Evolutionary conservation across 108 stramenopile species (phyloP).

Genomic region (Hondaea fermentalgiana): DNA sequence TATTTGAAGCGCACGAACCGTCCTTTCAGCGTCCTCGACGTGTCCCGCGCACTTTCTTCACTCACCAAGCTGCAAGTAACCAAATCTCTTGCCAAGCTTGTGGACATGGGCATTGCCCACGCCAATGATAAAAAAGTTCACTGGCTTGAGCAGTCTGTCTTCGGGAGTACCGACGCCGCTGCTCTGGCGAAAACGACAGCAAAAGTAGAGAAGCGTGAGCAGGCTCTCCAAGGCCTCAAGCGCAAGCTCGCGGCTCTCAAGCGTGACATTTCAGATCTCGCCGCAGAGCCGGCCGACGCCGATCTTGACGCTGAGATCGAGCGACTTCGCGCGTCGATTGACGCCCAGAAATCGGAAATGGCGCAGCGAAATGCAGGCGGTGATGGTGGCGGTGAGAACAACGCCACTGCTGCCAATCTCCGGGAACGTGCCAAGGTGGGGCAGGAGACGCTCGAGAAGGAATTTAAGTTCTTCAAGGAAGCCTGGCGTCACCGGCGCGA

Average conservation of each 20-base stretch:
- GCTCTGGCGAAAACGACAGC: neutral
- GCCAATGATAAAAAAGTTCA: neutral
- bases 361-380: neutral
- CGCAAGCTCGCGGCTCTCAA: neutral
- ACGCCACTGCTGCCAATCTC: neutral
- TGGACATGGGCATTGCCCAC: neutral
- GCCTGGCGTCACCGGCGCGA: neutral
- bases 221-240: neutral
- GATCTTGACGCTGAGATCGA: neutral
- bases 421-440: neutral
- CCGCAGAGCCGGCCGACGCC: neutral
- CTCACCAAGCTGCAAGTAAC: neutral
- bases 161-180: neutral
- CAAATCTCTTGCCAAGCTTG: neutral
- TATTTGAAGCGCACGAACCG: neutral
- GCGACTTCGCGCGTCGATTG: neutral
- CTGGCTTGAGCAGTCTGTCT: neutral
- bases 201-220: neutral
- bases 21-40: neutral
- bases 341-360: neutral
- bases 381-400: neutral
- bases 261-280: neutral
- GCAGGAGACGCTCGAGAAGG: neutral
- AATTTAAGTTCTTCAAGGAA: neutral
- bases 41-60: neutral